Evolutionary conservation across 2,329 filamentous ascomycete species (phyloP), one percentile per base, ranked within the genome.

Genomic region (Dothistroma septosporum): DNA sequence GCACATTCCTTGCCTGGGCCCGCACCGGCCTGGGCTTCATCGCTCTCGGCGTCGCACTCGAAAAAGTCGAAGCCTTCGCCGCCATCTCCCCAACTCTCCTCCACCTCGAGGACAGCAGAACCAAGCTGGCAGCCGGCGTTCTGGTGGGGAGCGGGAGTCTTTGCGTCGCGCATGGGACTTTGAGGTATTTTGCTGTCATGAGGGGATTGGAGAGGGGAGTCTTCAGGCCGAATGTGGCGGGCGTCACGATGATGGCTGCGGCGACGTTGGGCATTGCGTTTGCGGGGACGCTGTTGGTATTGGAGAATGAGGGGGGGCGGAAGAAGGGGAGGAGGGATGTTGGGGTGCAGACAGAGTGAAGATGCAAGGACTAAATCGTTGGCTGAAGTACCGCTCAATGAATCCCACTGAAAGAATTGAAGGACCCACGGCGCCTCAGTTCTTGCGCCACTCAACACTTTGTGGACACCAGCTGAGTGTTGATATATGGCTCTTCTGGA

Each of bases 1-100:
- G 81, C 11, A 84, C 79, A 2, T 82, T 81, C 65, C 76, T 83
- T 21, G 78, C 80, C 32, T 83, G 80, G 81, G 77, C 79, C 11
- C 76, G 80, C 11, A 82, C 79, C 2, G 80, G 80, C 0, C 76
- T 83, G 5, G 80, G 80, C 6, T 82, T 82, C 70, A 76, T 82
- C 41, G 80, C 80, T 1, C 74, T 83, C 1, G 80, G 80, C 21
- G 78, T 82, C 32, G 81, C 80, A n/a, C 77, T 83, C 57, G 76
- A 77, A 58, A 78, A 79, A 63, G 73, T 82, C 53, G 79, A 81
- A 62, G 69, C 68, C 0, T 68, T 72, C 53, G 62, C 69, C 71
- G 55, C 68, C 61, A 60, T 72, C 66, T 61, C 69, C 57, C 61
- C 68, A 48, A 65, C 64, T 44, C 57, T 69, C 57, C 41, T 70